Conservation (phyloP, 176 grass and related monocot species). For the Musa acuminata region DNA sequence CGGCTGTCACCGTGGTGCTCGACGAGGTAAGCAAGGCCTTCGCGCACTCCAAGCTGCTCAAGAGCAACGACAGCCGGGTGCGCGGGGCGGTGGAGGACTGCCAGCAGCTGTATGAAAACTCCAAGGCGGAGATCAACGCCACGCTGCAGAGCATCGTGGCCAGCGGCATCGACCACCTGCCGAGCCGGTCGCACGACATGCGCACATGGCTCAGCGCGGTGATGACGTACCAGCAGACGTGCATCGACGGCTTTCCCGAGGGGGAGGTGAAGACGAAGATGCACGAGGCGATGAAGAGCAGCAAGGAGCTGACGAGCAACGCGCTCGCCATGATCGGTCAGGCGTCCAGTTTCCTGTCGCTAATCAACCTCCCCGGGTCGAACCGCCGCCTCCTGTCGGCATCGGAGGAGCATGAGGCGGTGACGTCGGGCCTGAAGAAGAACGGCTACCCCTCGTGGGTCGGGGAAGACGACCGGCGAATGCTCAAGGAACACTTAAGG, state of each 20-base stretch:
- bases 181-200: constrained; percentile 33
- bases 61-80: constrained; percentile 47
- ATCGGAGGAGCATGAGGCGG: background rate
- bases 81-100: constrained; percentile 44
- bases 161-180: constrained; percentile 27
- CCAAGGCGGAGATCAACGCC: constrained; percentile 34
- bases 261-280: constrained; percentile 42
- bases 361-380: constrained; percentile 32
- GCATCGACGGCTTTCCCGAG: constrained; percentile 71
- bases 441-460: constrained; percentile 39
- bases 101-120: constrained; percentile 42
- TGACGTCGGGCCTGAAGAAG: background rate
- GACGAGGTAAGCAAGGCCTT: constrained; percentile 37
- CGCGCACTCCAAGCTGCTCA: constrained; percentile 35
- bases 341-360: constrained; percentile 35
- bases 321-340: constrained; percentile 63
- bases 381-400: background rate
- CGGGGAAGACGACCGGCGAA: constrained; percentile 19
- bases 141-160: constrained; percentile 34
- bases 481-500: constrained; percentile 12
- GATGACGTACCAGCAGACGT: constrained; percentile 72
- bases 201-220: constrained; percentile 81
- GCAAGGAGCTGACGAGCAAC: constrained; percentile 68
- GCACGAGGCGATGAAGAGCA: constrained; percentile 35
- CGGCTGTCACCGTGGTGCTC: constrained; percentile 33